Evolutionary conservation across 2,329 filamentous ascomycete genomes (phyloP).

Genomic region (Aureobasidium sp.): DNA sequence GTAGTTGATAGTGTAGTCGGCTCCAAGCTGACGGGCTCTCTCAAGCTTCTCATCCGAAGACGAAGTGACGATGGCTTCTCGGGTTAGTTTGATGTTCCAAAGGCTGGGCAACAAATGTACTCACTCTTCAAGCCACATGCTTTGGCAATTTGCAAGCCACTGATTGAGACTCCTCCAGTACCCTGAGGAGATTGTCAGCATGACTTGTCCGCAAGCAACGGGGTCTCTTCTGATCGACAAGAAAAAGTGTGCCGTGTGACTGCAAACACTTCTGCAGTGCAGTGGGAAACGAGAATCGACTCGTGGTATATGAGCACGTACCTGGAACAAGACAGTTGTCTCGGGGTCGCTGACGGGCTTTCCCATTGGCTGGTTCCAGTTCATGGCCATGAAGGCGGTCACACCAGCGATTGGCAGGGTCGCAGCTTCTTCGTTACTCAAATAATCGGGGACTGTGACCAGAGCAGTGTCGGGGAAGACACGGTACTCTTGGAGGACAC

Average conservation of each 20-base stretch:
- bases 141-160: slow-evolving; percentile 31
- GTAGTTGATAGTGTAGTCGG: slow-evolving; percentile 56
- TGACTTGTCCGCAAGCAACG: background rate
- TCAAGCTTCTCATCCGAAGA: slow-evolving; percentile 26
- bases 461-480: slow-evolving; percentile 36
- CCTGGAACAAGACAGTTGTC: slow-evolving; percentile 31
- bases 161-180: slow-evolving; percentile 20
- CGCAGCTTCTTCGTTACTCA: slow-evolving; percentile 32
- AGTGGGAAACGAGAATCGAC: background rate
- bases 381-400: slow-evolving; percentile 53
- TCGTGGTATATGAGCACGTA: background rate
- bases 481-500: slow-evolving; percentile 37
- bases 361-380: slow-evolving; percentile 51
- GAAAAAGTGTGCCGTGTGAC: background rate
- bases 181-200: slow-evolving; percentile 19
- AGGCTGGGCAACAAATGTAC: slow-evolving; percentile 26
- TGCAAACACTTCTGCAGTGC: background rate
- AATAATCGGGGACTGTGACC: slow-evolving; percentile 31
- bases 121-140: slow-evolving; percentile 39
- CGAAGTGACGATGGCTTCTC: slow-evolving; percentile 30
- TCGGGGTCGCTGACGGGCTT: slow-evolving; percentile 38
- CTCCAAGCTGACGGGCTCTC: slow-evolving; percentile 50
- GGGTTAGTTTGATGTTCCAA: slow-evolving; percentile 29
- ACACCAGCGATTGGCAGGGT: slow-evolving; percentile 40
- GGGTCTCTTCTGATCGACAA: no score